A percentile compares a stretch with the other conserved stretches of the same genome.
These are phyloP conservation scores for Cokeromyces recurvatus DNA, from an alignment of 371 early-diverging fungal genomes.

Conservation along the genomic window DNA sequence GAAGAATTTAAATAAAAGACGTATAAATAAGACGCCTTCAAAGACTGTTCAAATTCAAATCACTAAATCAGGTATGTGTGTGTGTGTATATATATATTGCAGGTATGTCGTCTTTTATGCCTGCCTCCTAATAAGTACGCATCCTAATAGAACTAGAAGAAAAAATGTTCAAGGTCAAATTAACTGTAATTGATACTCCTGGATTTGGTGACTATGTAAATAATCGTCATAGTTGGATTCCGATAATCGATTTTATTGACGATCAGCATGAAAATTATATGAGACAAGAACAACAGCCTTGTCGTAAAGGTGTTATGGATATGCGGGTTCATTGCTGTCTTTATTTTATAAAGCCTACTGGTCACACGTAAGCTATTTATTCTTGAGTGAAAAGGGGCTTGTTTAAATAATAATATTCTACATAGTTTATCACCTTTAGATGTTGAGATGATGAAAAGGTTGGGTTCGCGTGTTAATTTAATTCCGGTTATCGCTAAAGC, in stretches of 20 bases:
- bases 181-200: constrained; percentile 88
- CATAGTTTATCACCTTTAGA: constrained; percentile 75
- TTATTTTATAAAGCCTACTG: constrained; percentile 89
- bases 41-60: constrained; percentile 93
- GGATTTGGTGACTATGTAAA: constrained; percentile 92
- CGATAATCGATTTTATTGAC: constrained; percentile 95
- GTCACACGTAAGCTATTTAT: constrained; percentile 61
- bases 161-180: constrained; percentile 78
- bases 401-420: constrained; percentile 56
- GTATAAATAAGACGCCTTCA: constrained; percentile 75
- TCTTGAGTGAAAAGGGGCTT: no score
- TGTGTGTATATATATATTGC: not conserved
- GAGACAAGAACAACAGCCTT: constrained; percentile 77
- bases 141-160: constrained; percentile 29
- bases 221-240: constrained; percentile 90
- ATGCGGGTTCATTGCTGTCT: constrained; percentile 87
- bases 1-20: constrained; percentile 72
- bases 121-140: not conserved
- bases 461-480: constrained; percentile 82
- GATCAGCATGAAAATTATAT: constrained; percentile 93
- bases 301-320: constrained; percentile 80
- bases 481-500: constrained; percentile 94
- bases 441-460: constrained; percentile 82
- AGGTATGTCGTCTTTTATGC: not conserved
- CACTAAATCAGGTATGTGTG: constrained; percentile 66